Base-by-base conservation (phyloP, 139 green algal genomes). In the Desmodesmus armatus region DNA sequence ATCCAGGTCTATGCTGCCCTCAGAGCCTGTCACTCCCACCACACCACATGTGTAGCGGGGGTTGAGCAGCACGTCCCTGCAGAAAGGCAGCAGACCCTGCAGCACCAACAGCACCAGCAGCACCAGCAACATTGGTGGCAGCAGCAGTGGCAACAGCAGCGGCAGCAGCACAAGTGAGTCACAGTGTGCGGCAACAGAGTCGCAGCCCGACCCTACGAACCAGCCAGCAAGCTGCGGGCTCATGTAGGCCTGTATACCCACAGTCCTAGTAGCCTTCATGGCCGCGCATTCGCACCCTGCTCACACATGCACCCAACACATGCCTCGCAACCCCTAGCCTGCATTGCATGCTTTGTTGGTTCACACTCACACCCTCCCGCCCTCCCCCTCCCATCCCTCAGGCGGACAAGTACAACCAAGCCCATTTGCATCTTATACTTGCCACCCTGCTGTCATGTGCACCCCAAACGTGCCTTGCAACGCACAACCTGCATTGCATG, bases 51-150 rank as follows among this genome's bases (percentile, higher is more conserved):
- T 41, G 78, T 29, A 67, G 29, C 78, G 62, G 7, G 78, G 78
- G 60, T 84, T 63, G 0, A 84, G 78, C 37, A 84, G 62, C 40
- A 84, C 29, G 33, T 84, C 78, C 33, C 77, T 84, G 29, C 35
- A 72, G 63, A 67, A 41, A 1, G 62, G 62, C n/a, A 84, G 60
- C 29, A 84, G 78, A 9, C 78, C 78, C 78, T 84, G 67, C 13
- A 13, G 7, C 9, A 55, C 9, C 9, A 13, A 55, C 7, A 13
- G 47, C 13, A 13, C 7, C 47, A 55, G 47, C 47, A 13, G 7
- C 9, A 55, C 9, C 9, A 13, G 47, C 47, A 13, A 13, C n/a
- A n/a, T n/a, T n/a, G n/a, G 67, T 55, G 47, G 7, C 9, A 55
- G 47, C 9, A 13, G 13, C 7, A 13, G 47, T 55, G 47, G 13